phyloP scores from a whole-genome alignment of 2,329 filamentous ascomycete species.

The Mariannaea elegans region DNA sequence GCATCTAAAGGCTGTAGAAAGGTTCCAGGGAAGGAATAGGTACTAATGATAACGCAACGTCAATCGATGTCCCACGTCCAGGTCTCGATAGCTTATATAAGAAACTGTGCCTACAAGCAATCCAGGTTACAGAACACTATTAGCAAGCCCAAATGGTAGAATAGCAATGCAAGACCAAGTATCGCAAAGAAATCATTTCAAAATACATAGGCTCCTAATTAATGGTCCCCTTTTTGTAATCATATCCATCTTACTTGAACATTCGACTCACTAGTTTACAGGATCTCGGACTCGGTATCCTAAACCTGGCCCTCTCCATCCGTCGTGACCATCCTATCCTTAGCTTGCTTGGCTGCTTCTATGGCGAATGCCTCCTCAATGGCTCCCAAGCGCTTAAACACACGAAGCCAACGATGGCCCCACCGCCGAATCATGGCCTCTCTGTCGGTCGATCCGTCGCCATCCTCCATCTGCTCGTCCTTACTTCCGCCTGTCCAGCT shows the following conservation, averaged over 20 bases:
- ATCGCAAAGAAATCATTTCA: neutral
- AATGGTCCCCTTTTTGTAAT: conserved; percentile 10
- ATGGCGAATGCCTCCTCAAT: conserved; percentile 79
- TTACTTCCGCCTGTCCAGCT: conserved; percentile 78
- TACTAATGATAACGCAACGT: too few species aligned
- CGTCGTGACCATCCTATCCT: conserved; percentile 16
- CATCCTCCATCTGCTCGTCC: conserved; percentile 78
- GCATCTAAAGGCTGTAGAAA: too few species aligned
- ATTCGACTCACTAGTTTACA: neutral
- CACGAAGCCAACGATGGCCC: conserved; percentile 86
- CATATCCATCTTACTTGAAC: conserved; percentile 14
- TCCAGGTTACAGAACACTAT: too few species aligned
- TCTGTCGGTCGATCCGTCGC: conserved; percentile 65
- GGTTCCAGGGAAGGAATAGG: too few species aligned
- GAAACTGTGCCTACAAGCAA: too few species aligned
- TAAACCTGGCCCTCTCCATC: conserved; percentile 33
- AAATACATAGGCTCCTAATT: neutral
- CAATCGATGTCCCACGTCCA: too few species aligned
- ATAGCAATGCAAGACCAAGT: too few species aligned
- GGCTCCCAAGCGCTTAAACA: conserved; percentile 82
- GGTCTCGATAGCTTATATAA: too few species aligned
- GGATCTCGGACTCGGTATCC: conserved; percentile 26
- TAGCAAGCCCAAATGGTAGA: too few species aligned
- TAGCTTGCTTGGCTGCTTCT: conserved; percentile 44
- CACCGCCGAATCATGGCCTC: conserved; percentile 77